phyloP scores from a whole-genome alignment of 192 early-diverging fungal genomes.

The Haplosporangium gracile region DNA sequence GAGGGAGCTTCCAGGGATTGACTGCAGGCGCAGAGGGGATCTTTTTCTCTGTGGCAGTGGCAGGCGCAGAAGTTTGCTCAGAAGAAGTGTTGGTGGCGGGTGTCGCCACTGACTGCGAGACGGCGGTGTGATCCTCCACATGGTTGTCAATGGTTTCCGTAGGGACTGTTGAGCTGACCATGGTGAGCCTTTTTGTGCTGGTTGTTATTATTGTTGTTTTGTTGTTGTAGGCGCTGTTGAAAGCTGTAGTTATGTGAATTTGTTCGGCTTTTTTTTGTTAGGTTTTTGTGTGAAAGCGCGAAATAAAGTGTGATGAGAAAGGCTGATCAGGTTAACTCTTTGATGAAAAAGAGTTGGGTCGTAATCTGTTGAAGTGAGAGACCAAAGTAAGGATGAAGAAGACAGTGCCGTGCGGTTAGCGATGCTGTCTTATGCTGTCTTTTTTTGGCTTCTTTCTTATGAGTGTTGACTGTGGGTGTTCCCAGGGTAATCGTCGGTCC shows the following conservation, averaged over 20 bases:
- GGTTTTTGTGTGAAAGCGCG: constrained; percentile 1
- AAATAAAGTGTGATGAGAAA: constrained; percentile 10
- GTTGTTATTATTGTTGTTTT: not conserved
- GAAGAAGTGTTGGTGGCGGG: not conserved
- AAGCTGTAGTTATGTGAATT: not conserved
- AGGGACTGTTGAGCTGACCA: constrained; percentile 47
- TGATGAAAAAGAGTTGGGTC: not conserved
- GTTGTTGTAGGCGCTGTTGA: not conserved
- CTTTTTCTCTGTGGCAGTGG: constrained; percentile 22
- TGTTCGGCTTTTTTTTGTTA: not conserved
- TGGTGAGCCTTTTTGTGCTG: not conserved
- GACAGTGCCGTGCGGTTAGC: not conserved
- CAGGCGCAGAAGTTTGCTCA: constrained; percentile 1
- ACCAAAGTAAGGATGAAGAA: not conserved
- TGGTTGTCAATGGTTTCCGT: constrained; percentile 27
- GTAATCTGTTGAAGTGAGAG: not conserved
- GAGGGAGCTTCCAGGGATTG: constrained; percentile 45
- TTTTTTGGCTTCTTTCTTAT: not conserved
- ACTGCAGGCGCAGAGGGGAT: constrained; percentile 29
- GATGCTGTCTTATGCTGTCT: not conserved
- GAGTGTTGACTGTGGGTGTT: not conserved
- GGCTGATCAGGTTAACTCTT: not conserved
- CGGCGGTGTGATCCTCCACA: constrained; percentile 19
- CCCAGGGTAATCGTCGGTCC: not conserved
- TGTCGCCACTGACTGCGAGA: not conserved